Evolutionary conservation across 2,329 filamentous ascomycete genomes (phyloP).

Genomic region (Colletotrichum spaethianum): DNA sequence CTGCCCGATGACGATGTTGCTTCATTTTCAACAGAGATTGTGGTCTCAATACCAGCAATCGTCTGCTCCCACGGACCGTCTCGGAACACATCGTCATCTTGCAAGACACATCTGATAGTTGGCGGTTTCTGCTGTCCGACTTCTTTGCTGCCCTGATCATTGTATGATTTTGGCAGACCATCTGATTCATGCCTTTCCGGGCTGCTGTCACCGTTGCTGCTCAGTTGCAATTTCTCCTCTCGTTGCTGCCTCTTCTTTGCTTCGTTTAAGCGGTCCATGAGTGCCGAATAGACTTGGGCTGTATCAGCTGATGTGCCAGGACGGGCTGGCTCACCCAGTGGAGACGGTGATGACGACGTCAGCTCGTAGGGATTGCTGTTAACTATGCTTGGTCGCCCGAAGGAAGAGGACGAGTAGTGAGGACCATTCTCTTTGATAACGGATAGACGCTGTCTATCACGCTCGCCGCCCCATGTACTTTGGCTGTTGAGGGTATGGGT

Average conservation of each 20-base stretch:
- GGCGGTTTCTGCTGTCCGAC: neutral
- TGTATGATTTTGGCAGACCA: neutral
- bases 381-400: conserved; percentile 46
- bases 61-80: conserved; percentile 26
- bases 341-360: conserved; percentile 9
- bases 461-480: conserved; percentile 52
- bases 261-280: conserved; percentile 70
- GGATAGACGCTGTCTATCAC: conserved; percentile 72
- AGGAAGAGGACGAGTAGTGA: conserved; percentile 58
- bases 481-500: conserved; percentile 67
- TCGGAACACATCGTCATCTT: conserved; percentile 52
- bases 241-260: conserved; percentile 45
- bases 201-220: too few relatives aligned
- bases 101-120: conserved; percentile 50
- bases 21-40: neutral
- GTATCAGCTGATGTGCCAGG: conserved; percentile 62
- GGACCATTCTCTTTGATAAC: conserved; percentile 72
- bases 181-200: neutral
- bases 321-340: conserved; percentile 9
- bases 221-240: neutral
- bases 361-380: conserved; percentile 43
- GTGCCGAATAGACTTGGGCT: conserved; percentile 73
- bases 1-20: conserved; percentile 3
- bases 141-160: neutral
- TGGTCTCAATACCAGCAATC: neutral